phyloP scores from a whole-genome alignment of 768 basidiomycete species.

The Agaricus subrufescens region DNA sequence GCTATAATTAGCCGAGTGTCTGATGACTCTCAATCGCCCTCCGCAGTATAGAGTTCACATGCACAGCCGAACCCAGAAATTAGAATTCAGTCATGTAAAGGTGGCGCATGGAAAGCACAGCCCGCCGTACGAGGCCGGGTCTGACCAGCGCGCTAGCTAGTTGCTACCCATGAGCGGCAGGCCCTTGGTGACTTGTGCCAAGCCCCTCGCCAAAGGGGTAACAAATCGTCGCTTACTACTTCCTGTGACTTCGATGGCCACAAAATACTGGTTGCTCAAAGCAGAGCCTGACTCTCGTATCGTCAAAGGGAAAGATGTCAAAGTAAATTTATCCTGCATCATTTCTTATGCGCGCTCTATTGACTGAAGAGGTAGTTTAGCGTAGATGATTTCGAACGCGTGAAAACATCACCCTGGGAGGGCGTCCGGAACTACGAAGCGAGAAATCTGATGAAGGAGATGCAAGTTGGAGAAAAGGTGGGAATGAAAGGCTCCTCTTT shows the following conservation, averaged over 20 bases:
- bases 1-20: neutral
- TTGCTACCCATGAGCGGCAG: too few relatives aligned
- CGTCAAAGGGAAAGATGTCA: constrained; percentile 86
- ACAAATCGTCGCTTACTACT: neutral
- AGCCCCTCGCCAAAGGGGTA: too few relatives aligned
- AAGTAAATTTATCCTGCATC: constrained; percentile 33
- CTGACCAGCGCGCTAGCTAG: too few relatives aligned
- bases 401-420: constrained; percentile 74
- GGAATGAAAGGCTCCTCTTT: constrained; percentile 6
- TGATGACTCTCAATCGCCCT: neutral
- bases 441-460: constrained; percentile 78
- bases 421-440: constrained; percentile 86
- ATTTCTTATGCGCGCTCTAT: neutral
- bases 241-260: neutral
- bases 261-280: constrained; percentile 70
- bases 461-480: constrained; percentile 73
- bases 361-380: constrained; percentile 52
- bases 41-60: constrained; percentile 1
- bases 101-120: too few relatives aligned
- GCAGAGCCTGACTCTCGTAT: constrained; percentile 83
- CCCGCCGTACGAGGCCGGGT: too few relatives aligned
- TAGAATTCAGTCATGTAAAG: too few relatives aligned
- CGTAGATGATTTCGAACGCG: constrained; percentile 78
- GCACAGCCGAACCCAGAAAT: neutral
- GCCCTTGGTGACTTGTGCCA: neutral